Percentiles rank a stretch among this genome's conserved stretches.
phyloP scores from a whole-genome alignment of 225 moss, liverwort and hornwort species.

The Straminergon stramineum region DNA sequence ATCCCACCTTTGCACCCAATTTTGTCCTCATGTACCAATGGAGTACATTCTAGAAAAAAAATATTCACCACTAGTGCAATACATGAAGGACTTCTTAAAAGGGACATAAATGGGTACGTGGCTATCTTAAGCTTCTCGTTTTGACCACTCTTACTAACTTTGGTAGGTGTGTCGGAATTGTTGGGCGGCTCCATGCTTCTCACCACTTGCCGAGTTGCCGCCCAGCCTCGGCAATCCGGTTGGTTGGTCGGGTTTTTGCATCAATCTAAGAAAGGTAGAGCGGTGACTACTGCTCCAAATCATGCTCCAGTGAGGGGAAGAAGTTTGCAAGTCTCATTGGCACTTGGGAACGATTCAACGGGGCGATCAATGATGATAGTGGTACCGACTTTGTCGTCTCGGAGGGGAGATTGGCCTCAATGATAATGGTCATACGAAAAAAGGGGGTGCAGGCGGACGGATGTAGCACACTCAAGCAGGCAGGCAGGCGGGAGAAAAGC shows the following conservation, averaged over 20 bases:
- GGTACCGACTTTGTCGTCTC: slow-evolving; percentile 1
- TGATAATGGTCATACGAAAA: neutral
- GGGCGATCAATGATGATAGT: neutral
- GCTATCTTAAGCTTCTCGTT: too few relatives aligned
- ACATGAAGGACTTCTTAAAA: too few relatives aligned
- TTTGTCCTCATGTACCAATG: too few relatives aligned
- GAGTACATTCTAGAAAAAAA: too few relatives aligned
- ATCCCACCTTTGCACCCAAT: too few relatives aligned
- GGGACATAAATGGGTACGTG: too few relatives aligned
- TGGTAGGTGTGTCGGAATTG: neutral
- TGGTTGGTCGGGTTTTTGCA: neutral
- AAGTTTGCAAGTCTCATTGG: neutral
- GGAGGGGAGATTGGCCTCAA: neutral
- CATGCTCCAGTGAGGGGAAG: neutral
- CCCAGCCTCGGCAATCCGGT: neutral
- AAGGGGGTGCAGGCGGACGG: neutral
- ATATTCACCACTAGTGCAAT: too few relatives aligned
- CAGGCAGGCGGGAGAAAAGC: neutral
- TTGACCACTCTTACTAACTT: too few relatives aligned
- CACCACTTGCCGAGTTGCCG: neutral
- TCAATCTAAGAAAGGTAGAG: too few relatives aligned
- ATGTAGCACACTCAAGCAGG: neutral
- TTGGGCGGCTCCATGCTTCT: neutral
- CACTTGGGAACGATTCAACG: neutral
- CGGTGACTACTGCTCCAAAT: neutral